Evolutionary conservation across 2,329 filamentous ascomycete genomes (phyloP), one percentile per base, ranked within the genome.

Genomic region (Ophiocordyceps polyrhachis-furcata): DNA sequence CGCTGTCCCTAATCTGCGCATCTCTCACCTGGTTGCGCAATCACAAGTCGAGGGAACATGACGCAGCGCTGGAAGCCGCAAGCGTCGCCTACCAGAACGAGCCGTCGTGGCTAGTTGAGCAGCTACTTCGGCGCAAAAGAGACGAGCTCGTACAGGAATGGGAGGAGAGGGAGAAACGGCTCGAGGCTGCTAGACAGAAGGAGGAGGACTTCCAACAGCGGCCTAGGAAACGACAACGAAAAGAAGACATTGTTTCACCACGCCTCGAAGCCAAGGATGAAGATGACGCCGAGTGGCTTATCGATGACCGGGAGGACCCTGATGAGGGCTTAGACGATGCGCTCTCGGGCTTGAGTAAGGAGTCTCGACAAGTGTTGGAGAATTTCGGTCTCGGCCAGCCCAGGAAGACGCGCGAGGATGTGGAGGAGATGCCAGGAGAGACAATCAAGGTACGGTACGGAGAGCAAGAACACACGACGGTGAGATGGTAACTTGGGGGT

Each of bases 1-100:
- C 88, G 1, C 63, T 95, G 41, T 94, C 88, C 51, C 69, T 95
- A 25, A 91, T 95, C 49, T 95, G 88, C 57, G 83, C 81, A 38
- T 80, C 87, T 6, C 61, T 95, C 54, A 93, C 87, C 3, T 95
- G 88, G 88, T 69, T 95, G n/a, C 79, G 88, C 42, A 75, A 84
- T 46, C 75, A 88, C 62, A 89, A 93, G 58, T 77, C 61, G 58
- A 67, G 55, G 52, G 59, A 48, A 62, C 81, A 67, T 61, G 81
- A 67, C 59, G 70, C 56, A 50, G 71, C 54, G 41, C 71, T 68
- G 46, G 68, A 58, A 47, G 61, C 55, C 47, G 70, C 59, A 42
- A 67, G 60, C 2, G 56, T 62, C 1, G 54, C 61, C 2, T 67
- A 67, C 50, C 62, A 76, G 46, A 81, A 83, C 51, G 86, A 93